phyloP scores from a whole-genome alignment of 495 filamentous ascomycete genomes.

The Xylaria sp. region DNA sequence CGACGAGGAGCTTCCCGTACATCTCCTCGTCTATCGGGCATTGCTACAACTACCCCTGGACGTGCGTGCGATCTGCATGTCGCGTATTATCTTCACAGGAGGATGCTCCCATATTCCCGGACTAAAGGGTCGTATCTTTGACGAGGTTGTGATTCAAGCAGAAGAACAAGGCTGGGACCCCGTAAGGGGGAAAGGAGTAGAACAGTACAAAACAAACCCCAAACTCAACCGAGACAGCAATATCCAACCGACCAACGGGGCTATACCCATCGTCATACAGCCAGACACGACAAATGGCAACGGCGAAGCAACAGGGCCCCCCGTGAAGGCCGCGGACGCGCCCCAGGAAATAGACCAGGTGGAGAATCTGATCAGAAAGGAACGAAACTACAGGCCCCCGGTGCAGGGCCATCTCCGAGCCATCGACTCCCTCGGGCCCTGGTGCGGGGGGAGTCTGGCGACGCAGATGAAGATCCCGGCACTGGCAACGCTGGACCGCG shows the following conservation, averaged over 20 bases:
- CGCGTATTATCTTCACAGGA: constrained; percentile 86
- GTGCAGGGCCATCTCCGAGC: constrained; percentile 70
- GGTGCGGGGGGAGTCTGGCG: constrained; percentile 86
- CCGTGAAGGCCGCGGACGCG: constrained; percentile 48
- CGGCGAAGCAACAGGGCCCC: constrained; percentile 31
- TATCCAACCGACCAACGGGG: constrained; percentile 38
- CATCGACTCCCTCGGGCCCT: constrained; percentile 83
- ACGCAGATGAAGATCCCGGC: constrained; percentile 79
- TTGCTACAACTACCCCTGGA: constrained; percentile 81
- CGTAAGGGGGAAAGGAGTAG: constrained; percentile 67
- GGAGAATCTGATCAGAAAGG: constrained; percentile 65
- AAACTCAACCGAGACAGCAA: constrained; percentile 51
- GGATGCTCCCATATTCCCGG: constrained; percentile 82
- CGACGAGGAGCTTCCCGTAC: constrained; percentile 82
- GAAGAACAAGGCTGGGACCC: constrained; percentile 77
- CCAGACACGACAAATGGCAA: constrained; percentile 27
- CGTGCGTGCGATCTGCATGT: constrained; percentile 83
- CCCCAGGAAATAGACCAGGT: constrained; percentile 66
- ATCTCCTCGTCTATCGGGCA: constrained; percentile 74
- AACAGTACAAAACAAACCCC: constrained; percentile 60
- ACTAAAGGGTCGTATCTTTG: constrained; percentile 77
- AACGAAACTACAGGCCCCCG: constrained; percentile 54
- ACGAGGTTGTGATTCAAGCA: constrained; percentile 72
- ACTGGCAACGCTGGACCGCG: constrained; percentile 83
- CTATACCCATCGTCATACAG: constrained; percentile 28